Evolutionary conservation across 495 filamentous ascomycete genomes (phyloP), one percentile per base, ranked within the genome.

Genomic region (Podospora fimiseda): DNA sequence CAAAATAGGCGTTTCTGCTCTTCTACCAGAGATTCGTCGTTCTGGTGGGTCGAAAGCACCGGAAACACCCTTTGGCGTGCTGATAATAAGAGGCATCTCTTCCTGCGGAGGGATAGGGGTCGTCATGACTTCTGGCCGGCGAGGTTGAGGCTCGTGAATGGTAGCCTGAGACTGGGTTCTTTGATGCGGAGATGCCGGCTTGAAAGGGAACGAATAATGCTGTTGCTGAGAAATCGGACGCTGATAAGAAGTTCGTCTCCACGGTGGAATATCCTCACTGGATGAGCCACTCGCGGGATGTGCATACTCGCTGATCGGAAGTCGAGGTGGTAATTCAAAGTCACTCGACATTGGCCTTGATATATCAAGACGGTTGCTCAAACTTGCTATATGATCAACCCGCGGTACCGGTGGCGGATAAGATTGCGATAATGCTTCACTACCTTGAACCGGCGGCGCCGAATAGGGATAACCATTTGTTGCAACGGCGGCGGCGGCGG

Each of bases 71-170:
- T 61, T 71, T 33, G 72, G 74, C 6, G 70, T 76, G 63, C 69
- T 74, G 49, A 75, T 74, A 50, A 77, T 75, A 7, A 77, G 69
- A 8, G 75, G 73, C 33, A 74, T 71, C 9, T 71, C 70, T 19
- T 68, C 60, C 15, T 50, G 50, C 2, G 51, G 59, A 8, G 43
- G 54, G 6, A 44, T 38, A 13, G 60, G 43, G 50, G 13, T 24
- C 13, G 42, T 39, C 23, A 60, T 51, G 41, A 60, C 50, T n/a
- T 57, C 63, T 22, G 50, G 60, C 11, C 54, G 60, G 16, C 60
- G 62, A 11, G 56, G 51, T 20, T 63, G 64, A 1, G 56, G 57
- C 43, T 64, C 54, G 27, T 58, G 59, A 9, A 63, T 47, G 14
- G 50, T 56, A 39, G 60, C 56, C 33, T 37, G 43, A 4, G 59